Base-by-base conservation (phyloP, 176 grass and related monocot genomes). In the Calamus simplicifolius region DNA sequence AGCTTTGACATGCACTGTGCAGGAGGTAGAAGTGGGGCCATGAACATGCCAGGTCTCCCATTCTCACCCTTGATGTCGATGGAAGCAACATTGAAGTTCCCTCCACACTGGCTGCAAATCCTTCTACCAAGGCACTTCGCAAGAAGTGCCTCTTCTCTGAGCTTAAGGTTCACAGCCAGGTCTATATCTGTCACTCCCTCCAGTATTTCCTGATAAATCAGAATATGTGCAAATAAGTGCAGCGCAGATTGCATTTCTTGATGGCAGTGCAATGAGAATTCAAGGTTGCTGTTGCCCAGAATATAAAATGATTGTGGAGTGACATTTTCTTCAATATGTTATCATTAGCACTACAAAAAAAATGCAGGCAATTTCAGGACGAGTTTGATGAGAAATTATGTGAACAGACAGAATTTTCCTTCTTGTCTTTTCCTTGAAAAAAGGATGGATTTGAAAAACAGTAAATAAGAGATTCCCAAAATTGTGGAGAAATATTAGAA, bases 121-220 rank as follows among this genome's bases (percentile, higher is more conserved):
- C 93, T 87, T 83, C 93, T 83, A 31, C 93, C 93, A 71, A 98
- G 54, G n/a, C n/a, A n/a, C n/a, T n/a, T n/a, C n/a, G n/a, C n/a
- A n/a, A 51, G 78, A 14, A 98, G 49, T 27, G 84, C 76, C 43
- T 98, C 84, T 77, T 98, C 93, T 69, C 64, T 79, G 5, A 98
- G 79, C 58, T 78, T 88, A 49, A 98, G 81, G 56, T 92, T 98
- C 59, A 98, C 82, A 28, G 89, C 87, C 58, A 92, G 69, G 74
- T 98, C 93, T 61, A 98, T 89, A 68, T 92, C 84, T 21, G 84
- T 92, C 27, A 98, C 84, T 28, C 84, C 83, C 72, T 92, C 93
- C 1, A 98, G 76, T 75, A 98, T 98, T 78, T 98, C 93, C 93
- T 98, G 67, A 25, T 16, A 78, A 55, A 25, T 62, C 25, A 59